Conservation (phyloP, 1,284 basidiomycete genomes). For the Rhizopogon hawkerae region DNA sequence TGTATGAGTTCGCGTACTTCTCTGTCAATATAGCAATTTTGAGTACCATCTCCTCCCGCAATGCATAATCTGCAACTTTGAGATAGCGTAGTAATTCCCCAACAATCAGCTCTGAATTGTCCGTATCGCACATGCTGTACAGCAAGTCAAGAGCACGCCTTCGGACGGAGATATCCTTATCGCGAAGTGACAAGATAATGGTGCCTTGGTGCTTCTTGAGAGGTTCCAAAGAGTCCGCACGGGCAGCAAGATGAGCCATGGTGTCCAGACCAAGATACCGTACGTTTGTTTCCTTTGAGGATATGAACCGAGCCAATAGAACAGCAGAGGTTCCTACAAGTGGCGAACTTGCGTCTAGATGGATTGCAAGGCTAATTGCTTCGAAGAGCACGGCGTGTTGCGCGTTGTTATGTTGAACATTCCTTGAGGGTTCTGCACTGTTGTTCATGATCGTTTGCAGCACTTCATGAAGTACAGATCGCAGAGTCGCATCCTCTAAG, state of each 20-base stretch:
- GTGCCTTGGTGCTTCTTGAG: slow-evolving; percentile 96
- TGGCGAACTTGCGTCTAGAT: slow-evolving; percentile 86
- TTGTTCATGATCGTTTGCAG: slow-evolving; percentile 89
- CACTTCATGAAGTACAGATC: slow-evolving; percentile 73
- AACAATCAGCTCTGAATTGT: slow-evolving; percentile 92
- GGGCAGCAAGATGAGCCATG: slow-evolving; percentile 95
- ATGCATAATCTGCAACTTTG: slow-evolving; percentile 88
- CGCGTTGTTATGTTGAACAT: slow-evolving; percentile 98
- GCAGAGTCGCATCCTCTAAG: slow-evolving; percentile 76
- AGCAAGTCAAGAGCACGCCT: slow-evolving; percentile 90
- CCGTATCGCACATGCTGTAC: slow-evolving; percentile 98
- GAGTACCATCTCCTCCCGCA: slow-evolving; percentile 96
- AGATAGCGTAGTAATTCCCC: slow-evolving; percentile 91
- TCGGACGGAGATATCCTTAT: slow-evolving; percentile 96
- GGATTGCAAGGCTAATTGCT: slow-evolving; percentile 95
- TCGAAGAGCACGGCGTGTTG: slow-evolving; percentile 98
- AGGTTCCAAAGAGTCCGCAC: slow-evolving; percentile 81
- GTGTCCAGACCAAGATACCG: slow-evolving; percentile 97
- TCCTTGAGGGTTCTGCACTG: slow-evolving; percentile 85
- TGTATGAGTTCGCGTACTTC: slow-evolving; percentile 91
- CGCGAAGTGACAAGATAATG: slow-evolving; percentile 89
- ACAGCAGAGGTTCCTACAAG: slow-evolving; percentile 88
- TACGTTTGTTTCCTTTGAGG: slow-evolving; percentile 97
- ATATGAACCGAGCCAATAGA: slow-evolving; percentile 90
- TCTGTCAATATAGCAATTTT: slow-evolving; percentile 98